phyloP scores from a whole-genome alignment of 129 eudicot genomes.

The Mikania micrantha region DNA sequence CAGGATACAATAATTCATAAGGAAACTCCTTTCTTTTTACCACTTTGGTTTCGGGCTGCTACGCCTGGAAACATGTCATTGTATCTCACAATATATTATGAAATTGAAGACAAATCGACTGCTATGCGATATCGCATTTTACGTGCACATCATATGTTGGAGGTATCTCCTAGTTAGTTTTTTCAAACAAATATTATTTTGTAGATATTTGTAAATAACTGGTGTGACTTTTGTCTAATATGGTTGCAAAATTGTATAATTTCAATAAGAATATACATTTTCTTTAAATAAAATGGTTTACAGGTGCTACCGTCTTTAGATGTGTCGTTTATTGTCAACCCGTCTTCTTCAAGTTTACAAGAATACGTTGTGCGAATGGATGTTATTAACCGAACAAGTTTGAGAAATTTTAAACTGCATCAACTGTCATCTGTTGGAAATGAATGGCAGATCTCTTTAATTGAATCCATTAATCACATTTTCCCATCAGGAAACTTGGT shows the following conservation, averaged over 20 bases:
- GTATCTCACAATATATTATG: slow-evolving; percentile 63
- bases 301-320: slow-evolving; percentile 92
- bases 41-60: slow-evolving; percentile 94
- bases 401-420: slow-evolving; percentile 60
- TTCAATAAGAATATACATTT: neutral
- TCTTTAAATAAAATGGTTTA: neutral
- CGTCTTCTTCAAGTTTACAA: slow-evolving; percentile 63
- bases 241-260: neutral
- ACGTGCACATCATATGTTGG: slow-evolving; percentile 66
- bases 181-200: neutral
- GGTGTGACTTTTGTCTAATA: neutral
- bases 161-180: slow-evolving; percentile 41
- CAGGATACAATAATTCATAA: slow-evolving; percentile 48
- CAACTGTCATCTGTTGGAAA: slow-evolving; percentile 75
- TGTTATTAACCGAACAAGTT: slow-evolving; percentile 63
- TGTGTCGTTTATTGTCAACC: slow-evolving; percentile 60
- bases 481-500: slow-evolving; percentile 48
- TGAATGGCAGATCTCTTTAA: slow-evolving; percentile 74
- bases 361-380: slow-evolving; percentile 85
- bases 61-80: slow-evolving; percentile 66
- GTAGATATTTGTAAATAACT: neutral
- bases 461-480: slow-evolving; percentile 48
- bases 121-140: slow-evolving; percentile 72
- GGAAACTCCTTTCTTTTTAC: slow-evolving; percentile 58
- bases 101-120: slow-evolving; percentile 59